A percentile compares a stretch with the other conserved stretches of the same genome.
These are phyloP conservation scores for Verticillium zaregamsianum DNA, from an alignment of 2,329 filamentous ascomycete genomes.

Conservation along the genomic window DNA sequence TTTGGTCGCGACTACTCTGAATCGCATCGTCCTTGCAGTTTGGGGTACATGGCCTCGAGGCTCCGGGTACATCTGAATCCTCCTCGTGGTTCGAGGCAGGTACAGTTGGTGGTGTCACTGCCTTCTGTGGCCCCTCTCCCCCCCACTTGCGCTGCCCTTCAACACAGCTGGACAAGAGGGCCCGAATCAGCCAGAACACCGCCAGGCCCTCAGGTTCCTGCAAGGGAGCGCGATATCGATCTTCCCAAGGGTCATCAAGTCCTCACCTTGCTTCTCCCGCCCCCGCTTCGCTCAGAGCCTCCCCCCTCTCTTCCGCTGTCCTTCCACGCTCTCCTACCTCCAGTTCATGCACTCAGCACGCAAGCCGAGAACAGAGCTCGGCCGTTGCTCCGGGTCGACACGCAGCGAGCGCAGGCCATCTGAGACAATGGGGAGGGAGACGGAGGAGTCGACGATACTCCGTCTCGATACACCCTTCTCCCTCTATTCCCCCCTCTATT, in stretches of 20 bases:
- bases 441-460: neutral
- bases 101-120: neutral
- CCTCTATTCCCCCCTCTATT: neutral
- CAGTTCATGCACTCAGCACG: neutral
- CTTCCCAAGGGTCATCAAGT: neutral
- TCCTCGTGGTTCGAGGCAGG: neutral
- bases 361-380: neutral
- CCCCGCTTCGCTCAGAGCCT: neutral
- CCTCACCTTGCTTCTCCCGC: neutral
- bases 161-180: neutral
- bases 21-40: neutral
- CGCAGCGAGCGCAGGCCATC: neutral
- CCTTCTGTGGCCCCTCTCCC: neutral
- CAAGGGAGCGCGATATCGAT: neutral
- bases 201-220: neutral
- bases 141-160: neutral
- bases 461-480: neutral
- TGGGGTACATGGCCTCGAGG: neutral
- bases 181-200: neutral
- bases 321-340: neutral
- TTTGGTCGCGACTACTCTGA: neutral
- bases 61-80: neutral
- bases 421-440: neutral
- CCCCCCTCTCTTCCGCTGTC: neutral
- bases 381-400: neutral